Base-by-base conservation (phyloP, 352 stramenopile genomes). In the Phytophthora cajani region DNA sequence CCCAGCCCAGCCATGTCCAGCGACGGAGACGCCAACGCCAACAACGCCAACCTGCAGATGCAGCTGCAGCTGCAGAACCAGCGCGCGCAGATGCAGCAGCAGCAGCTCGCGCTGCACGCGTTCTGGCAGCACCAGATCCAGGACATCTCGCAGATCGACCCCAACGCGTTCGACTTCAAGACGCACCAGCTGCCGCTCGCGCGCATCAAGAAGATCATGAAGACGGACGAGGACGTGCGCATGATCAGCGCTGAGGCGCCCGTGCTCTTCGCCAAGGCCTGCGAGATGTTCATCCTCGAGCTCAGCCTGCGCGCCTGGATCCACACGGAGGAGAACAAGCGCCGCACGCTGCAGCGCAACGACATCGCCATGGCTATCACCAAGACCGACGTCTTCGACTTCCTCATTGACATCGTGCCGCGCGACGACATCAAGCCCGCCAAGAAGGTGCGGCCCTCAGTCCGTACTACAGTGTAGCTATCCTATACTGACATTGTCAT, bases 181-280 rank as follows among this genome's bases (percentile, higher is more conserved):
- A 94, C 85, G 67, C 84, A 97, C 70, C 88, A 98, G 58, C 81
- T 98, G 44, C 93, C 94, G 32, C 89, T 98, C 62, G 93, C 94
- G 56, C 89, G 94, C 56, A 97, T 98, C 69, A 98, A 98, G 83
- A 97, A 97, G 71, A 98, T 98, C 79, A 98, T 98, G 94, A 97
- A 98, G 79, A 94, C 92, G 52, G 94, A 98, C 76, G 94, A 98
- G 66, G 92, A 98, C 74, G 89, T 98, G 47, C 88, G 89, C 36
- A 98, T 98, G 93, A 98, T 98, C 76, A 96, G 90, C 53, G 91
- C 90, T 0, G 94, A 98, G 60, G 94, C 94, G 27, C 94, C 94
- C 8, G 89, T 98, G 53, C 78, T 98, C 38, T 96, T 98, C 62
- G 92, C 94, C 64, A 98, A 98, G 78, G 94, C 94, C n/a, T 97